Percentiles rank a stretch among this genome's conserved stretches.
phyloP scores from a whole-genome alignment of 768 basidiomycete species.

The Mycena metata region DNA sequence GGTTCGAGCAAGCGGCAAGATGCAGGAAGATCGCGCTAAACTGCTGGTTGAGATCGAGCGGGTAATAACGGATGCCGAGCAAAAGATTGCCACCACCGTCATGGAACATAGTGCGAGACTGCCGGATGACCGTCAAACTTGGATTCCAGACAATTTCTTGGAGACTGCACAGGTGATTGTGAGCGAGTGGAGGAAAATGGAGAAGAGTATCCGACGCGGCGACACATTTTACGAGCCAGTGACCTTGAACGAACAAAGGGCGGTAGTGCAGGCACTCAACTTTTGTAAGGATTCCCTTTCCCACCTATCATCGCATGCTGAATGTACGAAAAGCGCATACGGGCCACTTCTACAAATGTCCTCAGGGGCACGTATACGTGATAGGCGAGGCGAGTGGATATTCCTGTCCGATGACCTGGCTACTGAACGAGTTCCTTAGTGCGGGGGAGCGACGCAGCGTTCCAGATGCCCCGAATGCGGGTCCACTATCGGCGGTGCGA shows the following conservation, averaged over 20 bases:
- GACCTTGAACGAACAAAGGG: conserved; percentile 65
- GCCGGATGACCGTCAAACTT: conserved; percentile 49
- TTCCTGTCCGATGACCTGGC: neutral
- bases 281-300: conserved; percentile 56
- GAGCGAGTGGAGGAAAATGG: conserved; percentile 62
- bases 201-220: conserved; percentile 50
- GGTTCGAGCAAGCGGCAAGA: conserved; percentile 43
- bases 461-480: conserved; percentile 71
- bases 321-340: conserved; percentile 46
- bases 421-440: conserved; percentile 50
- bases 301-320: neutral
- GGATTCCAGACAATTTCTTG: conserved; percentile 61
- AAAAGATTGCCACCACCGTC: conserved; percentile 31
- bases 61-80: conserved; percentile 24
- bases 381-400: conserved; percentile 63
- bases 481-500: conserved; percentile 63
- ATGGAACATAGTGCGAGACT: conserved; percentile 36
- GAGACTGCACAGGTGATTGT: conserved; percentile 53
- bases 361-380: conserved; percentile 73
- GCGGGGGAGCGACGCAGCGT: conserved; percentile 67
- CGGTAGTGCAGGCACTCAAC: conserved; percentile 62
- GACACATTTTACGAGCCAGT: conserved; percentile 66
- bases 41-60: conserved; percentile 36
- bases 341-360: conserved; percentile 65
- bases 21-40: conserved; percentile 42